phyloP scores from a whole-genome alignment of 331 rosid species.

The Spiraea crenata region DNA sequence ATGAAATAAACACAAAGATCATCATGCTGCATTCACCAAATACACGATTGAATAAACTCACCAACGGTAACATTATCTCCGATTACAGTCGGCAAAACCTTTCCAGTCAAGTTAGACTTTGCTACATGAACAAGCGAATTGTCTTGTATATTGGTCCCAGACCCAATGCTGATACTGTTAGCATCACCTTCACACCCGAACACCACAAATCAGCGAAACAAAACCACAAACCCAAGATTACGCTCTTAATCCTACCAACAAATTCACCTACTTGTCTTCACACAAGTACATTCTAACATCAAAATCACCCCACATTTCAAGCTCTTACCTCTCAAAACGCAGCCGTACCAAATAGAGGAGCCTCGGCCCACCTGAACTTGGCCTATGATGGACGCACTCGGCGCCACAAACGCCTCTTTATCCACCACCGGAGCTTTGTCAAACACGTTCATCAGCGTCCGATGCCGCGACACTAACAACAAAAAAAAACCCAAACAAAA shows the following conservation, averaged over 20 bases:
- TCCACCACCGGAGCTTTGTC: conserved; percentile 86
- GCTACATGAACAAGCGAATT: conserved; percentile 91
- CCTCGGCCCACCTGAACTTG: conserved; percentile 82
- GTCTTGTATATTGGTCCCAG: conserved; percentile 90
- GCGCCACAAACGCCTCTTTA: conserved; percentile 89
- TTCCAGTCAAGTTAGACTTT: conserved; percentile 87
- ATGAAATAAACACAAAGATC: conserved; percentile 17
- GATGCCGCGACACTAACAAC: conserved; percentile 79
- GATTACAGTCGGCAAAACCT: conserved; percentile 71
- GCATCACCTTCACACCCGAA: conserved; percentile 44
- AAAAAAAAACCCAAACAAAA: not conserved
- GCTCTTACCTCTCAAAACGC: conserved; percentile 84
- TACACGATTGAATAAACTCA: conserved; percentile 43
- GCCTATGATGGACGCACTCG: conserved; percentile 83
- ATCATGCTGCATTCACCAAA: conserved; percentile 7
- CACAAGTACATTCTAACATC: not conserved
- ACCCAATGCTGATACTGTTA: conserved; percentile 65
- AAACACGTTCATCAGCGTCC: conserved; percentile 86
- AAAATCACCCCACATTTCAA: not conserved
- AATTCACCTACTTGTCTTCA: not conserved
- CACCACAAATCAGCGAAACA: conserved; percentile 25
- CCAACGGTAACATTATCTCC: conserved; percentile 92
- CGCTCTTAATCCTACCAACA: not conserved
- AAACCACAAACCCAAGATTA: not conserved
- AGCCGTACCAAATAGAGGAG: conserved; percentile 95